These are phyloP conservation scores for Fusarium verticillioides DNA, from an alignment of 2,329 filamentous ascomycete species.

Conservation along the genomic window DNA sequence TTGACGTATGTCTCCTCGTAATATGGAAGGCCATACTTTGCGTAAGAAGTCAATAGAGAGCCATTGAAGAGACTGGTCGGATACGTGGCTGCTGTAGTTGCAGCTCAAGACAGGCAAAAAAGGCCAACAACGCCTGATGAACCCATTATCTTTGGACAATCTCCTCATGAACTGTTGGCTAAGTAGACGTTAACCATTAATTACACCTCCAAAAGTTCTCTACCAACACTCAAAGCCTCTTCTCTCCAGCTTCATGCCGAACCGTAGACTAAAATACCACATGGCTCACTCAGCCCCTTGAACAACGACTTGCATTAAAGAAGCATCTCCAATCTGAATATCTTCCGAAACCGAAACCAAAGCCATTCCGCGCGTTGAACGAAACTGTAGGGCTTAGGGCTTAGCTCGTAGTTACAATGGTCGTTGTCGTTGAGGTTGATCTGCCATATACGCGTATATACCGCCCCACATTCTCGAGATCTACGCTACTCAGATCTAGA, in stretches of 20 bases:
- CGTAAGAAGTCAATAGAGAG: background rate
- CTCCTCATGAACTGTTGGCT: background rate
- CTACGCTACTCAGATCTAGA: background rate
- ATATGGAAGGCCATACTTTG: background rate
- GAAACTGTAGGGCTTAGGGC: slow-evolving; percentile 25
- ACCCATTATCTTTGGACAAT: background rate
- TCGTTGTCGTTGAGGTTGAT: background rate
- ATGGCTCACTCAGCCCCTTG: background rate
- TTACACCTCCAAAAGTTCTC: background rate
- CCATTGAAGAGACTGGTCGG: background rate
- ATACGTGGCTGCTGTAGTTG: background rate
- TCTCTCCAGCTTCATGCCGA: background rate
- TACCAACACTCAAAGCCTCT: background rate
- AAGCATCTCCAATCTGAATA: background rate
- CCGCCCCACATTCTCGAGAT: slow-evolving; percentile 6
- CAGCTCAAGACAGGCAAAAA: background rate
- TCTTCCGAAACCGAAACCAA: background rate
- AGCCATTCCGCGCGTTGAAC: background rate
- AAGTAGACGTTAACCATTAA: background rate
- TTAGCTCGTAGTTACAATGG: background rate
- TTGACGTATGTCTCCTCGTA: no score
- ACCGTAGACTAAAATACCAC: background rate
- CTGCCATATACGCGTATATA: slow-evolving; percentile 28
- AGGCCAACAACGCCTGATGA: background rate
- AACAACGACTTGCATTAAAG: background rate